phyloP scores from a whole-genome alignment of 352 stramenopile species.

The Phytophthora sojae region DNA sequence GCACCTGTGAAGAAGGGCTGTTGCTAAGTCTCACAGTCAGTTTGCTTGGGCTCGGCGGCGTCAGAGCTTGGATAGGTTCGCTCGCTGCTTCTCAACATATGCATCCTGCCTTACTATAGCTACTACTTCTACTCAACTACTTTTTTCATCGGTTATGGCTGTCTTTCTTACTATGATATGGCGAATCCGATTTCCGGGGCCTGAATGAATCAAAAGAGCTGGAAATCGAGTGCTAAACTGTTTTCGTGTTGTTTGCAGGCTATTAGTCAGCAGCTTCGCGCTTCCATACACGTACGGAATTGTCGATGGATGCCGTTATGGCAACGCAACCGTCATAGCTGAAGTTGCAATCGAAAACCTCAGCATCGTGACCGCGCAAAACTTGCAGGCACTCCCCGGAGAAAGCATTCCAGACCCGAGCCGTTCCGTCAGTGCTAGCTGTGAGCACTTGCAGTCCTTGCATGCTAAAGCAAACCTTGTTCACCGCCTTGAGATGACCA shows the following conservation, averaged over 20 bases:
- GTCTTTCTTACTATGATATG: neutral
- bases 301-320: conserved; percentile 70
- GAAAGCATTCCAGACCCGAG: conserved; percentile 75
- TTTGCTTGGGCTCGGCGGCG: conserved; percentile 35
- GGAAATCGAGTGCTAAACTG: neutral
- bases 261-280: conserved; percentile 19
- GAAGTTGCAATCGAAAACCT: conserved; percentile 66
- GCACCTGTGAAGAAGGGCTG: conserved; percentile 85
- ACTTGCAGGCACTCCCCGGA: conserved; percentile 72
- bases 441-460: conserved; percentile 71
- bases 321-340: conserved; percentile 65
- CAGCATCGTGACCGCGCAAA: conserved; percentile 68
- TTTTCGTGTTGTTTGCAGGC: neutral
- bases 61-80: conserved; percentile 18
- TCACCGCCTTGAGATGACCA: conserved; percentile 60
- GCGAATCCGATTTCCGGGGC: neutral
- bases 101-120: conserved; percentile 42
- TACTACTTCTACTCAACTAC: conserved; percentile 44
- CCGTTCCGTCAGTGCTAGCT: conserved; percentile 60
- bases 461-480: conserved; percentile 69
- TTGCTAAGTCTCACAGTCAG: conserved; percentile 65
- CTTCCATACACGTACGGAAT: conserved; percentile 72
- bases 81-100: conserved; percentile 28
- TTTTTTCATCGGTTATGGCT: conserved; percentile 31
- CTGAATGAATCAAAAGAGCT: neutral